Evolutionary conservation across 352 stramenopile species (phyloP), one percentile per base, ranked within the genome.

Genomic region (Phytophthora fragariaefolia): DNA sequence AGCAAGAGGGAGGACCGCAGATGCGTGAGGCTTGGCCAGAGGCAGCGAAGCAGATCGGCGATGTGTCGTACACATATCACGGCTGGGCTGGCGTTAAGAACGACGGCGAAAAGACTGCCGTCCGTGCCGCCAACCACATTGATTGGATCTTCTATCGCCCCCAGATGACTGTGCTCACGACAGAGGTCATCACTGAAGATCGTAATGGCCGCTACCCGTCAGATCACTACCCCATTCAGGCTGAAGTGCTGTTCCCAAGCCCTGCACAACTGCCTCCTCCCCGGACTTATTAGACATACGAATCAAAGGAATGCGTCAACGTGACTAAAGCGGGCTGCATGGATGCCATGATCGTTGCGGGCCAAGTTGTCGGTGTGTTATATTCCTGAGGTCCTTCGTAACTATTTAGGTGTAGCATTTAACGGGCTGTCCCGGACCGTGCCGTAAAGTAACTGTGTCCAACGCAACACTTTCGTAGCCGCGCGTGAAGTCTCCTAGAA

Each of bases 401-500:
- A 43, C 40, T 71, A 58, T 56, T 53, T 43, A 66, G 36, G 45
- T 68, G 53, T 83, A 79, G 54, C 65, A 79, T 38, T 63, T 58
- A 48, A 75, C 43, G n/a, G 70, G 49, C 55, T 85, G 62, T 43
- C 83, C 47, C 0, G 76, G 71, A 26, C 85, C 85, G 46, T 94
- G 87, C 2, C 69, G 71, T 50, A 96, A 65, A 17, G 71, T 64
- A 26, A 98, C 90, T 1, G 85, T 85, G 69, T 98, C 92, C 50
- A 98, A 71, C 24, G 85, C 90, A 2, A 98, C 88, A 36, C 66
- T 97, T 72, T 98, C 92, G 73, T 97, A 90, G 30, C 90, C 89
- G 9, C 83, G 68, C 1, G 93, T 98, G 56, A 97, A 97, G 68
- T 98, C 92, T 17, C 92, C 92, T 4, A 97, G 75, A 57, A 98